Evolutionary conservation across 257 asterid genomes (phyloP), one percentile per base, ranked within the genome.

Genomic region (Ajuga chamaepitys): DNA sequence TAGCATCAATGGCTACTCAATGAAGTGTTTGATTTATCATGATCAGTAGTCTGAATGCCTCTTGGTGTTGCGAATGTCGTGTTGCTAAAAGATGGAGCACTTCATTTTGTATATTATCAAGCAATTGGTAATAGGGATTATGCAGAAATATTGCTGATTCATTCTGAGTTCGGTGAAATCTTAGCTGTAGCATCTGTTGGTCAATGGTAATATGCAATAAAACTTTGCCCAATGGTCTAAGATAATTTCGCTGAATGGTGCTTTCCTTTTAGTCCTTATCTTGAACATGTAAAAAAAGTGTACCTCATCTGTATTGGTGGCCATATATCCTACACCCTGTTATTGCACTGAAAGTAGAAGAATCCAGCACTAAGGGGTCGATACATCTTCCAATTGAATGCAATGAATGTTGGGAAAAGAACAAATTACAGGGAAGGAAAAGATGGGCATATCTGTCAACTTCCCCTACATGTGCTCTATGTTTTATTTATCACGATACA

Each of bases 1-100:
- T 40, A 26, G 38, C 52, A 20, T 58, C 14, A 46, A 7, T 41
- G 65, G 20, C 65, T 71, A 63, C 73, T 57, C 30, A 24, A 44
- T 11, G 22, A 10, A 18, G 30, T 3, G 14, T 66, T 62, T 4
- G 22, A 50, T 24, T 47, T 38, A 21, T 37, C 62, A 52, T 70
- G 42, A 65, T 58, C 26, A 20, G 20, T 14, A 50, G 20, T 17
- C 34, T 53, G 18, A 22, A 41, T 63, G 11, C 48, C 24, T 5
- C 22, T 9, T 47, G 9, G 46, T 45, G 47, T 28, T 45, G n/a
- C n/a, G n/a, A n/a, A n/a, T n/a, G n/a, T n/a, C n/a, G n/a, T n/a
- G n/a, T n/a, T 62, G 56, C 28, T 10, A 41, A 44, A 52, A 25
- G 25, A 0, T 50, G 57, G 61, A 48, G 18, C 50, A n/a, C 22